phyloP scores from a whole-genome alignment of 129 eudicot species.

The Artemisia annua region DNA sequence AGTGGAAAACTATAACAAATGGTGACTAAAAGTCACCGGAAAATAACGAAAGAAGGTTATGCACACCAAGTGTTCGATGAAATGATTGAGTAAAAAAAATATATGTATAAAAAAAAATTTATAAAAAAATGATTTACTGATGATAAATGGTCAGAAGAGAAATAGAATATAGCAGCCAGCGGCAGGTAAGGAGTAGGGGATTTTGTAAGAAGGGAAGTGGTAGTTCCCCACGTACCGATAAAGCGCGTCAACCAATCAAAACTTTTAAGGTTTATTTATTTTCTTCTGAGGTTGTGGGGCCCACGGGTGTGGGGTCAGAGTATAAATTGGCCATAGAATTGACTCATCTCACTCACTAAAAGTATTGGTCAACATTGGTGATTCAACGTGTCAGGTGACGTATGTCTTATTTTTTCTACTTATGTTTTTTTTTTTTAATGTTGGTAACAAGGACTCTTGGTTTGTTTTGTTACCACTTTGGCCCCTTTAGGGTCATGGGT shows the following conservation, averaged over 20 bases:
- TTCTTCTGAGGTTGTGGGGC: constrained; percentile 19
- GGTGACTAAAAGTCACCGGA: constrained; percentile 7
- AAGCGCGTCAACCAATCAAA: constrained; percentile 45
- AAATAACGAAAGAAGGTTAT: too few relatives aligned
- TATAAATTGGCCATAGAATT: constrained; percentile 29
- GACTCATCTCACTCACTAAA: constrained; percentile 8
- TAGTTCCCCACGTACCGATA: constrained; percentile 44
- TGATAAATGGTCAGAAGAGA: constrained; percentile 29
- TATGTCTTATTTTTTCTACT: not conserved
- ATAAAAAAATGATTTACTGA: too few relatives aligned
- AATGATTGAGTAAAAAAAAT: constrained; percentile 27
- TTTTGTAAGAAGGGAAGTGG: constrained; percentile 23
- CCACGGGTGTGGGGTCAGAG: constrained; percentile 13
- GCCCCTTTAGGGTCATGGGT: too few relatives aligned
- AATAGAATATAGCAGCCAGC: constrained; percentile 24
- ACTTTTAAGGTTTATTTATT: constrained; percentile 36
- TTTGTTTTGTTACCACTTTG: constrained; percentile 13
- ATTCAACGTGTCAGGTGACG: constrained; percentile 44
- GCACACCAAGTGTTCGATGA: constrained; percentile 41
- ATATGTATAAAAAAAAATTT: too few relatives aligned
- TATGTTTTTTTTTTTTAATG: not conserved
- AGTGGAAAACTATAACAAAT: constrained; percentile 25
- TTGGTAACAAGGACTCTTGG: not conserved
- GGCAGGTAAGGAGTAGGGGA: constrained; percentile 19
- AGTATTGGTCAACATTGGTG: constrained; percentile 45